Evolutionary conservation across 2,329 filamentous ascomycete species (phyloP).

Genomic region (Tolypocladium tundrense): DNA sequence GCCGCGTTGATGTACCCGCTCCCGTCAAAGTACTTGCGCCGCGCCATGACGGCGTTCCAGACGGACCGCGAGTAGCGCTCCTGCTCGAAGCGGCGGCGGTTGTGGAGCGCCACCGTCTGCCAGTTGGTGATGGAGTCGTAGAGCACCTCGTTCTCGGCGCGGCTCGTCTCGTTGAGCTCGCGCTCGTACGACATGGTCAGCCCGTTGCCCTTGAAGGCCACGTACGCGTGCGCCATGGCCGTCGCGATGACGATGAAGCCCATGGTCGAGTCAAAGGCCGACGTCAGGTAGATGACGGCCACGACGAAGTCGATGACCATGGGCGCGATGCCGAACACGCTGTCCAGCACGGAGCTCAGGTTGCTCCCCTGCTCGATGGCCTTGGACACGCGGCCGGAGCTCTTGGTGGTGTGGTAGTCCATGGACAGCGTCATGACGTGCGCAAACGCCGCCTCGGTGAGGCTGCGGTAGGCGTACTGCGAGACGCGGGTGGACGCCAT

Average conservation of each 20-base stretch:
- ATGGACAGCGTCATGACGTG: conserved; percentile 61
- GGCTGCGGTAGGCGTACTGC: conserved; percentile 36
- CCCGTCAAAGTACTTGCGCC: not conserved
- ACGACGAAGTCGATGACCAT: conserved; percentile 52
- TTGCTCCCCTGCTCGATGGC: conserved; percentile 54
- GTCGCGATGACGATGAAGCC: conserved; percentile 11
- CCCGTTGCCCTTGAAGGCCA: conserved; percentile 3
- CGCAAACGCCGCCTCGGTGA: conserved; percentile 51
- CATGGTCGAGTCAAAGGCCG: conserved; percentile 41
- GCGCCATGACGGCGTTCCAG: not conserved
- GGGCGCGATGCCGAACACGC: conserved; percentile 47
- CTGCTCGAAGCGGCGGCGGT: conserved; percentile 11
- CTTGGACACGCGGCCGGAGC: conserved; percentile 53
- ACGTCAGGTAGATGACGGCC: conserved; percentile 50
- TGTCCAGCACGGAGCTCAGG: conserved; percentile 49
- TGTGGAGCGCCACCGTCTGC: conserved; percentile 3
- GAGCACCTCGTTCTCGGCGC: conserved; percentile 3
- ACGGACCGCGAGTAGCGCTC: conserved; percentile 9
- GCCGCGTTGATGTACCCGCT: conserved; percentile 3
- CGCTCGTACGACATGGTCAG: conserved; percentile 3
- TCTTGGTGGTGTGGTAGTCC: conserved; percentile 59
- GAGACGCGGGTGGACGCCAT: conserved; percentile 22
- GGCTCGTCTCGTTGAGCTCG: conserved; percentile 2
- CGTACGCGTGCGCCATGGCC: conserved; percentile 3
- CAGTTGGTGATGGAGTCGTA: conserved; percentile 3